phyloP scores from a whole-genome alignment of 257 asterid species.

The Solanum chilense region DNA sequence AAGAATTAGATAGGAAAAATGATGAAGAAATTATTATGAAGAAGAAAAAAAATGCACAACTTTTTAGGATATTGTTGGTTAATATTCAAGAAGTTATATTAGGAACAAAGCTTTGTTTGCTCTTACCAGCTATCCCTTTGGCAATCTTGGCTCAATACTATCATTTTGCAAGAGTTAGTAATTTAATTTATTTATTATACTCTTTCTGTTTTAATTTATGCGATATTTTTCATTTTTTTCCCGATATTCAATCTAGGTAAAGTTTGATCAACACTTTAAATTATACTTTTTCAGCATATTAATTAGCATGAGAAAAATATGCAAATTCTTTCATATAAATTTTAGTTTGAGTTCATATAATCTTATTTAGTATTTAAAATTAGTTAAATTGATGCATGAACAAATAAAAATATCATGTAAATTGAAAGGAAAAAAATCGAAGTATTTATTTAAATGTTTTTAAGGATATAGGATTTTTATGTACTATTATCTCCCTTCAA shows the following conservation, averaged over 20 bases:
- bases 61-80: slow-evolving; percentile 1
- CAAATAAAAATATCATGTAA: too few species aligned
- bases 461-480: background rate
- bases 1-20: background rate
- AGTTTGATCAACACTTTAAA: background rate
- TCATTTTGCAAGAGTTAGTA: slow-evolving; percentile 19
- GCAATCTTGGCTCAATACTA: slow-evolving; percentile 19
- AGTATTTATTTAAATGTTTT: background rate
- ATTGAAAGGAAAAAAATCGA: too few species aligned
- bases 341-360: background rate
- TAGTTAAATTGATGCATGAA: background rate
- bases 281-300: background rate
- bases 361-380: too few species aligned
- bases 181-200: background rate
- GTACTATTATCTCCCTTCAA: background rate
- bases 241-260: background rate
- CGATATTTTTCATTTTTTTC: background rate
- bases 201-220: background rate
- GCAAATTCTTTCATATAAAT: too few species aligned
- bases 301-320: too few species aligned
- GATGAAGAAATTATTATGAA: background rate
- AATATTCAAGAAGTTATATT: slow-evolving; percentile 21
- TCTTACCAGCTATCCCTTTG: slow-evolving; percentile 30
- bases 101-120: slow-evolving; percentile 33
- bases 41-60: background rate